Conservation (phyloP, 306 rosid species). For the Trichosanthes truncata region DNA sequence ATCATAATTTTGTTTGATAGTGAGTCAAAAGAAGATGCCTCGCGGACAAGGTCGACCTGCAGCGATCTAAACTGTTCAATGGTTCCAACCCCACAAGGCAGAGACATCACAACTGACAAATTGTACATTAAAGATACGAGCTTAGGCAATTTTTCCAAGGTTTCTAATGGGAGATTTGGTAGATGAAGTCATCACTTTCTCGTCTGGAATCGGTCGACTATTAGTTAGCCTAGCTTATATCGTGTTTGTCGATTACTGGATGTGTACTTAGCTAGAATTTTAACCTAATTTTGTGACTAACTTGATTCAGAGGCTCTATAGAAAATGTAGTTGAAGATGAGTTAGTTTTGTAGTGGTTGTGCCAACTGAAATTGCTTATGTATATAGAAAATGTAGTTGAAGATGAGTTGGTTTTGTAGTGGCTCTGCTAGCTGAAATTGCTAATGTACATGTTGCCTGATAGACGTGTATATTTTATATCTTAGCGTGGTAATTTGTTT, state of each 20-base stretch:
- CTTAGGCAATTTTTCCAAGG: neutral
- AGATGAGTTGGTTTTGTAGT: neutral
- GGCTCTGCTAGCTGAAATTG: too few species aligned
- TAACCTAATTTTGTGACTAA: neutral
- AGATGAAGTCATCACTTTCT: neutral
- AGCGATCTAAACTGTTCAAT: neutral
- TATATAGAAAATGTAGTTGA: neutral
- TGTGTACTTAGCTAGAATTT: neutral
- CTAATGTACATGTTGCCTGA: neutral
- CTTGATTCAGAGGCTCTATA: neutral
- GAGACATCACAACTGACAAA: neutral
- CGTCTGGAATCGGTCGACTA: neutral
- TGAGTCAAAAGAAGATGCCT: neutral
- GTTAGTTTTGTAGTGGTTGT: neutral
- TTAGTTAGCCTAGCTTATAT: neutral
- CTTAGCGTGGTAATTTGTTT: too few species aligned
- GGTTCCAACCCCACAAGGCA: neutral
- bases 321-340: neutral
- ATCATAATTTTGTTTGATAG: neutral
- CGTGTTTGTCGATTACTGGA: neutral
- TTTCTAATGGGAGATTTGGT: neutral
- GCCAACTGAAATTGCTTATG: neutral
- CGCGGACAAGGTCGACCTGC: slow-evolving; percentile 6
- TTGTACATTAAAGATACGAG: neutral
- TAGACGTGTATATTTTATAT: neutral